Evolutionary conservation across 345 rosid genomes (phyloP).

Genomic region (Acer campestre): DNA sequence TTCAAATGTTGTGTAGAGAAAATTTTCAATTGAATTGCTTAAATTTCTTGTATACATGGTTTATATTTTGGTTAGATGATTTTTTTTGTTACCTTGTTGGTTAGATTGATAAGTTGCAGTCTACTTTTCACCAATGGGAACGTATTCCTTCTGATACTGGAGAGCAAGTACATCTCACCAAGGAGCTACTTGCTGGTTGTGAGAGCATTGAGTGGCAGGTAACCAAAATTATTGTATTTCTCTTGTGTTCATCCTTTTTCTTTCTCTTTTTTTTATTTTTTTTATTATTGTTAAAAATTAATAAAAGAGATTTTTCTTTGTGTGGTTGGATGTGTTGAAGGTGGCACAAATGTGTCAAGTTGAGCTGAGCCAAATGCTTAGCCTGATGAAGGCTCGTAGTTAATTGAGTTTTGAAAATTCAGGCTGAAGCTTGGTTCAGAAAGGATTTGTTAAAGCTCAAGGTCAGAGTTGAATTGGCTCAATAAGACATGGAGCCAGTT

Average conservation of each 20-base stretch:
- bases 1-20: not conserved
- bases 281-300: not conserved
- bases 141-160: constrained; percentile 56
- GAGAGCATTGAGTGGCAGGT: constrained; percentile 99
- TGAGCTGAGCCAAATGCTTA: not conserved
- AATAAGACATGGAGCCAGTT: not conserved
- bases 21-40: not conserved
- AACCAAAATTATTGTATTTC: constrained; percentile 15
- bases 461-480: too few relatives aligned
- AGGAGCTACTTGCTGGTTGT: constrained; percentile 73
- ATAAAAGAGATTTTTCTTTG: not conserved
- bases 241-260: not conserved
- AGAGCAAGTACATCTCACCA: constrained; percentile 61
- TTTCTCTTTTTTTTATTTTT: not conserved
- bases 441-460: not conserved
- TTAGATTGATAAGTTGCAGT: constrained; percentile 92
- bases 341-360: not conserved
- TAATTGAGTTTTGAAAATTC: too few relatives aligned
- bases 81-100: constrained; percentile 8
- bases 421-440: not conserved
- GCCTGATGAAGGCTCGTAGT: not conserved
- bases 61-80: not conserved
- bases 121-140: constrained; percentile 89
- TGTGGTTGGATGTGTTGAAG: not conserved
- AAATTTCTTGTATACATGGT: not conserved